Conservation (phyloP, 2,329 filamentous ascomycete genomes). For the Cladosporium phlei region DNA sequence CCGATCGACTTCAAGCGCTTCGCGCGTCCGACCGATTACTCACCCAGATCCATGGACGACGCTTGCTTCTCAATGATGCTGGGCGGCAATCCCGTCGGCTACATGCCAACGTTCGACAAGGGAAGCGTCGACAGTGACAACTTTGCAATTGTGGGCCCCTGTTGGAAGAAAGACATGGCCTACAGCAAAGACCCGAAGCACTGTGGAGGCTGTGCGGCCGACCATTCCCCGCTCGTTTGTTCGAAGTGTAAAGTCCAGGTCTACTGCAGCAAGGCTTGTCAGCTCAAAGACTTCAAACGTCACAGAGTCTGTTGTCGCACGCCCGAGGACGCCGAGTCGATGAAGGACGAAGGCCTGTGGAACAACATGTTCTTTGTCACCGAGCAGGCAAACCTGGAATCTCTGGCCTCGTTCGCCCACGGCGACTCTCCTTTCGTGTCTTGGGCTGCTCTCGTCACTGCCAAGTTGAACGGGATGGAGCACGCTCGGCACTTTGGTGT, state of each 20-base stretch:
- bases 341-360: not conserved
- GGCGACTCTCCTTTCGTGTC: no score
- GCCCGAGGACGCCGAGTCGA: not conserved
- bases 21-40: not conserved
- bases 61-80: not conserved
- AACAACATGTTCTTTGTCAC: not conserved
- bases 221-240: not conserved
- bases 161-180: not conserved
- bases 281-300: not conserved
- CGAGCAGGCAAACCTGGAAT: no score
- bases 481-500: no score
- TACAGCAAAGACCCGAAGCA: not conserved
- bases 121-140: not conserved
- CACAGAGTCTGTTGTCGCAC: not conserved
- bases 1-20: constrained; percentile 1
- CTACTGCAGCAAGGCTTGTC: constrained; percentile 3
- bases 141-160: not conserved
- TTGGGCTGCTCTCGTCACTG: no score
- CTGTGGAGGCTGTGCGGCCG: not conserved
- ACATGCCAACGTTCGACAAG: not conserved
- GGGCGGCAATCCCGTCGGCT: not conserved
- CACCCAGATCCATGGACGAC: not conserved
- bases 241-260: not conserved
- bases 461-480: no score
- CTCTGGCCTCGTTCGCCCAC: no score